Percentiles rank a stretch among this genome's conserved stretches.
Evolutionary conservation across 192 early-diverging fungal genomes (phyloP).

Genomic region (Allomyces javanicus): DNA sequence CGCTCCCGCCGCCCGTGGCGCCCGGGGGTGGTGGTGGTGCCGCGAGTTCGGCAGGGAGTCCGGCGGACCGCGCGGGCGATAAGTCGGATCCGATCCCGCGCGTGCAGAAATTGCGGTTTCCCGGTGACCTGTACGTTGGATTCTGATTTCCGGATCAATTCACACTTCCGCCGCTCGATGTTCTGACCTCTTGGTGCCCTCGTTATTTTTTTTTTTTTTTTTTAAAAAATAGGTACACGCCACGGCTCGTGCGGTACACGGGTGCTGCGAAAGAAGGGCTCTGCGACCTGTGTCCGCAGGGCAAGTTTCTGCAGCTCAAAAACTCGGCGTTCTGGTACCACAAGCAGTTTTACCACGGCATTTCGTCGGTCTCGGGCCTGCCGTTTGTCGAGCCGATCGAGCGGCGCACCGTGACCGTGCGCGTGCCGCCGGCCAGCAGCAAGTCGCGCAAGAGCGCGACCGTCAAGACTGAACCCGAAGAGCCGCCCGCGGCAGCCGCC

Average conservation of each 20-base stretch:
- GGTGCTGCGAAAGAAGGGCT: conserved; percentile 63
- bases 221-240: conserved; percentile 41
- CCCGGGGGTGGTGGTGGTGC: no score
- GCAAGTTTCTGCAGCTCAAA: conserved; percentile 72
- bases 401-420: conserved; percentile 28
- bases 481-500: conserved; percentile 4
- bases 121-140: conserved; percentile 31
- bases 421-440: background rate
- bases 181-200: no score
- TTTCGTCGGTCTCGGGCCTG: conserved; percentile 63
- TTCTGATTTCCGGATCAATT: no score
- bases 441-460: conserved; percentile 7
- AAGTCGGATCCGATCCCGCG: conserved; percentile 29
- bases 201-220: no score
- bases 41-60: no score
- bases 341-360: conserved; percentile 72
- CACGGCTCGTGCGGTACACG: conserved; percentile 56
- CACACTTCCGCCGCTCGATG: no score
- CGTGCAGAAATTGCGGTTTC: conserved; percentile 49
- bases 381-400: conserved; percentile 52
- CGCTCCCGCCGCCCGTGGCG: no score
- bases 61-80: no score
- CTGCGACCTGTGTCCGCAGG: conserved; percentile 60
- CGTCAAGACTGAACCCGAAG: conserved; percentile 10
- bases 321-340: conserved; percentile 81